phyloP scores from a whole-genome alignment of 495 filamentous ascomycete species.

The Xanthoparmelia taractica region DNA sequence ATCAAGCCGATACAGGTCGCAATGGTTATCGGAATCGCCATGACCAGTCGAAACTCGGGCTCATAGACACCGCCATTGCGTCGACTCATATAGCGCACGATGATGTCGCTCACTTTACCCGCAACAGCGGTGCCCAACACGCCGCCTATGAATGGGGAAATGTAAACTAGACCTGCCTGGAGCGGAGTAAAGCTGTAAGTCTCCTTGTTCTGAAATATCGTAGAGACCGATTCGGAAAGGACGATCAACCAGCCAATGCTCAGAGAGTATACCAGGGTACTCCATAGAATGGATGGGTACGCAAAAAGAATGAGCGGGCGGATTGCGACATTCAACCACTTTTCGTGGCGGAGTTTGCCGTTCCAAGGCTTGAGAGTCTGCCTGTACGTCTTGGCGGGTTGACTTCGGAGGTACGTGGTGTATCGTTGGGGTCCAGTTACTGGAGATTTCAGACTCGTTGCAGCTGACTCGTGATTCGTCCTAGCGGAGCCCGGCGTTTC shows the following conservation, averaged over 20 bases:
- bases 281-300: conserved; percentile 90
- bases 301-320: conserved; percentile 80
- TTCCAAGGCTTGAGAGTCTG: conserved; percentile 66
- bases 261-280: conserved; percentile 73
- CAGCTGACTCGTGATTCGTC: conserved; percentile 1
- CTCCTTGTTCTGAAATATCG: conserved; percentile 59
- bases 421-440: conserved; percentile 37
- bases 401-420: conserved; percentile 51
- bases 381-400: conserved; percentile 57
- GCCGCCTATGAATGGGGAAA: conserved; percentile 83
- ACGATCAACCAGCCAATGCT: conserved; percentile 96
- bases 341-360: conserved; percentile 68
- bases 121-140: conserved; percentile 86
- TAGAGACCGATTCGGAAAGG: conserved; percentile 75
- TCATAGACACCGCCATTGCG: conserved; percentile 93
- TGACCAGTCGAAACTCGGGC: conserved; percentile 88
- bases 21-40: conserved; percentile 75
- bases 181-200: conserved; percentile 74
- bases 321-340: conserved; percentile 65
- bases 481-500: conserved; percentile 10
- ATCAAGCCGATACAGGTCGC: conserved; percentile 80
- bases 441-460: conserved; percentile 12
- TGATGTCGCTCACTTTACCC: conserved; percentile 77
- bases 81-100: conserved; percentile 69
- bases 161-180: conserved; percentile 77